These are phyloP conservation scores for Teunomyces panamensis DNA, from an alignment of 805 yeast genomes.

Conservation along the genomic window DNA sequence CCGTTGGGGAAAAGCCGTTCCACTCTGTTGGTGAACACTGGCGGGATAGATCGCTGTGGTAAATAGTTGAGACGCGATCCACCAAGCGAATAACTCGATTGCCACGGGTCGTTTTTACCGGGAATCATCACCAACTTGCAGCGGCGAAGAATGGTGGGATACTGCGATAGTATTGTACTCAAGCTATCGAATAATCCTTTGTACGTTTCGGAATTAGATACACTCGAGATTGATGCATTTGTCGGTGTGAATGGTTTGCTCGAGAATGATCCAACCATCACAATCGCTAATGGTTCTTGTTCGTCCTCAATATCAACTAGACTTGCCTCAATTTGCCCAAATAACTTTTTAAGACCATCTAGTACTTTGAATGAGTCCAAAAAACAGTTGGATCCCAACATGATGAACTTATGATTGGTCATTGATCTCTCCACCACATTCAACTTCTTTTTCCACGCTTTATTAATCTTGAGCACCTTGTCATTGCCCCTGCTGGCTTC, in stretches of 20 bases:
- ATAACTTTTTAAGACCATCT: constrained; percentile 64
- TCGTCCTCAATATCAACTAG: constrained; percentile 33
- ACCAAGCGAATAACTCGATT: constrained; percentile 64
- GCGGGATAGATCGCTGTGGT: constrained; percentile 74
- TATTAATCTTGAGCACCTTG: constrained; percentile 55
- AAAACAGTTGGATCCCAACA: constrained; percentile 73
- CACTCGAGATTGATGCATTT: constrained; percentile 46
- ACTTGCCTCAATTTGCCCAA: constrained; percentile 45
- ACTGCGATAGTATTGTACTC: constrained; percentile 61
- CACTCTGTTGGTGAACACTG: constrained; percentile 65
- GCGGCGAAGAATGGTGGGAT: constrained; percentile 48
- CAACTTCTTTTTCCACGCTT: constrained; percentile 53
- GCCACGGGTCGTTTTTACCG: constrained; percentile 95
- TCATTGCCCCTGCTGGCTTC: constrained; percentile 12
- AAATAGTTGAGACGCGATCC: constrained; percentile 30
- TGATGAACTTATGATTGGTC: constrained; percentile 54
- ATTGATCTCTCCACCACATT: constrained; percentile 54
- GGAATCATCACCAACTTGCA: constrained; percentile 75
- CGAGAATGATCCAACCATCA: constrained; percentile 79
- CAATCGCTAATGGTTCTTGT: constrained; percentile 59
- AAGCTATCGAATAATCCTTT: constrained; percentile 71
- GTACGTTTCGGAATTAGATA: constrained; percentile 54
- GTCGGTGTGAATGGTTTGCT: constrained; percentile 61
- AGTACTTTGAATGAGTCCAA: constrained; percentile 59
- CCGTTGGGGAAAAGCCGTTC: constrained; percentile 49